Percentiles rank a stretch among this genome's conserved stretches.
These are phyloP conservation scores for Acanthamoeba culbertsoni DNA, from an alignment of 208 protist species.

Conservation along the genomic window DNA sequence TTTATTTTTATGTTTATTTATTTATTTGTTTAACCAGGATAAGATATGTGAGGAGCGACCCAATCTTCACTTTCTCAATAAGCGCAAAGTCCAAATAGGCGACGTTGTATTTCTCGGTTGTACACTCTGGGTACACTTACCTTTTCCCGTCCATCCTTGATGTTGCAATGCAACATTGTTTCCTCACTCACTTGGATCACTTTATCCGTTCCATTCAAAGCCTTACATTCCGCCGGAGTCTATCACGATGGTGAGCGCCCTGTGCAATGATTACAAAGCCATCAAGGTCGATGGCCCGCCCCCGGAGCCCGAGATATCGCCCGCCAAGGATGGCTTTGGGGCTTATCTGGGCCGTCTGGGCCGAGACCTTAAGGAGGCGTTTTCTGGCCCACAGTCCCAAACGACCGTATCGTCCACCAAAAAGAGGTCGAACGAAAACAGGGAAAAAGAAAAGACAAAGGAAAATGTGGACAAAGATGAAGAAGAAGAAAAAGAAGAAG, in stretches of 20 bases:
- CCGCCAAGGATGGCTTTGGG: too few relatives aligned
- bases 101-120: background rate
- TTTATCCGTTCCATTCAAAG: too few relatives aligned
- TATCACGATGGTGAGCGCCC: background rate
- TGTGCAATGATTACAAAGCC: background rate
- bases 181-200: background rate
- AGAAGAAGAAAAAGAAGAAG: background rate
- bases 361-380: too few relatives aligned
- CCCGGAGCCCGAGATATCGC: background rate
- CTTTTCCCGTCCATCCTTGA: background rate
- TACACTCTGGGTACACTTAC: background rate
- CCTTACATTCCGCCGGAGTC: background rate
- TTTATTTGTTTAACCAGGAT: too few relatives aligned
- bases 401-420: too few relatives aligned
- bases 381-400: too few relatives aligned
- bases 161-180: background rate
- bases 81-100: background rate
- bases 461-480: background rate
- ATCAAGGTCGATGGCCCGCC: background rate
- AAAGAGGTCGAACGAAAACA: too few relatives aligned
- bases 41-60: background rate
- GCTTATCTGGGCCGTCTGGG: too few relatives aligned
- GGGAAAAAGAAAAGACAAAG: background rate
- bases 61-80: constrained; percentile 13
- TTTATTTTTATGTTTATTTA: background rate